phyloP scores from a whole-genome alignment of 139 green algal genomes.

The Axilococcus clingmanii region DNA sequence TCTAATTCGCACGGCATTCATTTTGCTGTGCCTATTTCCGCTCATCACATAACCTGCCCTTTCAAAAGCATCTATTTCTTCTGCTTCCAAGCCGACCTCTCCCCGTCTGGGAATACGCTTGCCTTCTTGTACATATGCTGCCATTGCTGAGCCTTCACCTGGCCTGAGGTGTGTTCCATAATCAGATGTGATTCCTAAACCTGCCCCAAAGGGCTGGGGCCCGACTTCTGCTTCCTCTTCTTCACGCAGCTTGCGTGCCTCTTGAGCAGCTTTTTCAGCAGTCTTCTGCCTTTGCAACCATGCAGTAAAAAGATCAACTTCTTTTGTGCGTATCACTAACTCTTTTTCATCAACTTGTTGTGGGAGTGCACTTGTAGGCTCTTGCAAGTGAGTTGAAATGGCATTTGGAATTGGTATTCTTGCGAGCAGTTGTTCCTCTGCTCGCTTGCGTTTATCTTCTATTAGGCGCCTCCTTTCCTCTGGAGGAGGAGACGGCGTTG shows the following conservation, averaged over 20 bases:
- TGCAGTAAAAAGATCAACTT: conserved; percentile 44
- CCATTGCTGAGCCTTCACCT: conserved; percentile 76
- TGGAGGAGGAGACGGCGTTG: conserved; percentile 56
- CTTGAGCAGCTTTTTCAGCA: conserved; percentile 7
- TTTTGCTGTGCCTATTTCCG: conserved; percentile 82
- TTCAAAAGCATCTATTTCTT: conserved; percentile 89
- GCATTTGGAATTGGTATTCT: background rate
- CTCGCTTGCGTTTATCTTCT: background rate
- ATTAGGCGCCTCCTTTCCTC: conserved; percentile 1
- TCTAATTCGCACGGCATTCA: conserved; percentile 95
- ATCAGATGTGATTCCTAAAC: conserved; percentile 14
- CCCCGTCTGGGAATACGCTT: conserved; percentile 93
- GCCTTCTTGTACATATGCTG: conserved; percentile 80
- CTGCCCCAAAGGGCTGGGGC: conserved; percentile 28
- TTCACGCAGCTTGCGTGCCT: background rate
- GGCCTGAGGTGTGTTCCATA: conserved; percentile 54
- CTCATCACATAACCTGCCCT: conserved; percentile 86
- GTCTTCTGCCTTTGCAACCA: conserved; percentile 10
- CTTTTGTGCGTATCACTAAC: conserved; percentile 18
- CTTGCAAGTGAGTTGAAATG: background rate
- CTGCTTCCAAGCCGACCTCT: conserved; percentile 80
- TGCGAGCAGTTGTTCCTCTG: background rate
- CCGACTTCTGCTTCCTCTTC: conserved; percentile 50
- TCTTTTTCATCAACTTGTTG: conserved; percentile 11
- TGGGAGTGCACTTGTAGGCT: background rate